A percentile compares a stretch with the other conserved stretches of the same genome.
These are phyloP conservation scores for Cryptococcus sp. DNA, from an alignment of 1,284 basidiomycete species.

Conservation along the genomic window DNA sequence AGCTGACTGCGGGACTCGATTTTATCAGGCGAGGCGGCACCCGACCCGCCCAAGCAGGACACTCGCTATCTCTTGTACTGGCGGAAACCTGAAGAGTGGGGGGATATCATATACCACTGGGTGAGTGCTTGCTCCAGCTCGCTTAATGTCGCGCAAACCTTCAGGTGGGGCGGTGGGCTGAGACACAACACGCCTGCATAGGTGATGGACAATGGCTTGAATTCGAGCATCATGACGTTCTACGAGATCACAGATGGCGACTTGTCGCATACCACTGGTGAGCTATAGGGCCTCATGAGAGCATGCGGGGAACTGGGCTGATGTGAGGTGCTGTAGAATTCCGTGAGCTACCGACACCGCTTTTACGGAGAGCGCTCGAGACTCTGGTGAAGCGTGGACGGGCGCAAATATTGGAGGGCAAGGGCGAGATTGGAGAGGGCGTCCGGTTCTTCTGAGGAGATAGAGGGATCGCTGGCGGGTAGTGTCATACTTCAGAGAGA, in stretches of 20 bases:
- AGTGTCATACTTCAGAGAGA: neutral
- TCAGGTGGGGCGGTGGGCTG: neutral
- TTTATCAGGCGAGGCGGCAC: conserved; percentile 41
- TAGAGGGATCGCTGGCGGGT: neutral
- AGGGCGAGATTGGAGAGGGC: conserved; percentile 52
- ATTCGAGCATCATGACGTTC: conserved; percentile 55
- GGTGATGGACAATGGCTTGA: conserved; percentile 54
- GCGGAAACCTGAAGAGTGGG: conserved; percentile 57
- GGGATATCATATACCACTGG: conserved; percentile 54
- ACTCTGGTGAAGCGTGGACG: conserved; percentile 53
- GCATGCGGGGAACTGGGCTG: neutral
- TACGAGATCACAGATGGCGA: conserved; percentile 57
- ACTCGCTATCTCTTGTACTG: conserved; percentile 52
- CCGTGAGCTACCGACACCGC: conserved; percentile 46
- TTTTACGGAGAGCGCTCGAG: conserved; percentile 52
- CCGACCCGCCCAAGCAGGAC: conserved; percentile 47
- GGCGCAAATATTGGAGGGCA: conserved; percentile 54
- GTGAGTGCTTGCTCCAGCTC: conserved; percentile 43
- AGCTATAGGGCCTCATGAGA: conserved; percentile 3
- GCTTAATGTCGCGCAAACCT: too few species aligned
- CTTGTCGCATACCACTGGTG: conserved; percentile 47
- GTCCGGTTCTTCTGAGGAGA: conserved; percentile 51
- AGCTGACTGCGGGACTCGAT: too few species aligned
- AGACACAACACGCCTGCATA: conserved; percentile 17
- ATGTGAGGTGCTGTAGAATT: conserved; percentile 49